Percentiles rank a stretch among this genome's conserved stretches.
These are phyloP conservation scores for Pseudomicrostroma phylloplanum DNA, from an alignment of 1,284 basidiomycete genomes.

Conservation along the genomic window DNA sequence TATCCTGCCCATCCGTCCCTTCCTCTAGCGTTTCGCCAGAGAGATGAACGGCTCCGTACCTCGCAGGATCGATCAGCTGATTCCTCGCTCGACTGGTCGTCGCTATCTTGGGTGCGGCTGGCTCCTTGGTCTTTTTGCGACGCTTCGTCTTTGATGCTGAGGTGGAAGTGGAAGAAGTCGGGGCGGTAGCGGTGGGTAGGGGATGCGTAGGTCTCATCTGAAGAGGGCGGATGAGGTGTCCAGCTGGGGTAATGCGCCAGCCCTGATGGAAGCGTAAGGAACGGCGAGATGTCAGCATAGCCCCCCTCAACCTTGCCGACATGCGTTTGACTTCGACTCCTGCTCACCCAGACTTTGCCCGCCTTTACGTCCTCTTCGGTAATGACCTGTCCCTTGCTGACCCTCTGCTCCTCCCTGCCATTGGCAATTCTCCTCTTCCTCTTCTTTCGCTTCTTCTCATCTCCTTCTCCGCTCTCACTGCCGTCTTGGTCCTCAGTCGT, in stretches of 20 bases:
- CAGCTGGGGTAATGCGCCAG: not conserved
- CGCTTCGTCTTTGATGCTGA: constrained; percentile 1
- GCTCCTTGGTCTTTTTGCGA: constrained; percentile 1
- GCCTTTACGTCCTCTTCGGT: constrained; percentile 2
- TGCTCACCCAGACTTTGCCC: not conserved
- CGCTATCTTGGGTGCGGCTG: not conserved
- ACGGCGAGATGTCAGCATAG: no score
- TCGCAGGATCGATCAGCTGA: constrained; percentile 1
- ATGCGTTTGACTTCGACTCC: no score
- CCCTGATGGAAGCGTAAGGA: not conserved
- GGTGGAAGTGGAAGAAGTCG: not conserved
- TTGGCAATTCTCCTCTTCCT: constrained; percentile 5
- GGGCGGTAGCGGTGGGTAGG: not conserved
- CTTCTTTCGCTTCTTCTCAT: not conserved
- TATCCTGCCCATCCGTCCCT: not conserved
- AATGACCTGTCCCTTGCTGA: not conserved
- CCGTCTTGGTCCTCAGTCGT: not conserved
- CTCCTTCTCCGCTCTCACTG: not conserved
- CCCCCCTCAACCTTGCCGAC: no score
- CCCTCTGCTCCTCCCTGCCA: not conserved
- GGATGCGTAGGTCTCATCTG: constrained; percentile 2
- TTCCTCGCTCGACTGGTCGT: not conserved
- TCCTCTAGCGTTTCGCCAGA: not conserved
- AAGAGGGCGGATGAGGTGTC: not conserved
- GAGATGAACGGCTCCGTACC: constrained; percentile 1